phyloP scores from a whole-genome alignment of 305 asterid genomes.

The Fraxinus albicans region DNA sequence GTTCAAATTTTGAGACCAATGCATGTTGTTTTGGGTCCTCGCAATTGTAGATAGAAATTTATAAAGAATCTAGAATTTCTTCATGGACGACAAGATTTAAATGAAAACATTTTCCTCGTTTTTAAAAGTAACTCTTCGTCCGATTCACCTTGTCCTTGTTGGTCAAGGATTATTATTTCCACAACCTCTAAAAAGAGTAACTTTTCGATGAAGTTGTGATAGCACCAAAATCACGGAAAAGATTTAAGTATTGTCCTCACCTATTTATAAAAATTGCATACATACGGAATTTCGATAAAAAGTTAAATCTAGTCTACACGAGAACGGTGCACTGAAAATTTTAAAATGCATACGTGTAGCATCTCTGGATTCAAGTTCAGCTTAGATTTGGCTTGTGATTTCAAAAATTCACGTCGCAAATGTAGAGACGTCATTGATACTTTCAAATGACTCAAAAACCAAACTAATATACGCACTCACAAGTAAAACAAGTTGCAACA shows the following conservation, averaged over 20 bases:
- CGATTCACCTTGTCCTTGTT: background rate
- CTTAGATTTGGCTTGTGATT: background rate
- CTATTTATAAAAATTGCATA: no score
- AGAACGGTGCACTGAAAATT: background rate
- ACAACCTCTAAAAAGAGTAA: background rate
- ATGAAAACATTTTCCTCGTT: background rate
- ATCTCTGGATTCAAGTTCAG: background rate
- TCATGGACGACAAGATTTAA: background rate
- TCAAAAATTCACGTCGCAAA: background rate
- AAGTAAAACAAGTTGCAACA: background rate
- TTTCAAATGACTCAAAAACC: background rate
- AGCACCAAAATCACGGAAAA: background rate
- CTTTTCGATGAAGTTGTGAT: background rate
- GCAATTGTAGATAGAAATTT: background rate
- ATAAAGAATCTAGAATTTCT: background rate
- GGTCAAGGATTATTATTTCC: background rate
- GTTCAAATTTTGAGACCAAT: background rate
- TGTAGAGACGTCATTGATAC: background rate
- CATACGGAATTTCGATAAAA: background rate
- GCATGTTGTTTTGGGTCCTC: background rate
- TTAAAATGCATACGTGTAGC: background rate
- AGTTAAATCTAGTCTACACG: background rate
- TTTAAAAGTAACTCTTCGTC: background rate
- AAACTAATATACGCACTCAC: background rate
- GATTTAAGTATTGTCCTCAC: background rate